phyloP scores from a whole-genome alignment of 202 grass and related monocot species.

The Cymbopogon flexuosus region DNA sequence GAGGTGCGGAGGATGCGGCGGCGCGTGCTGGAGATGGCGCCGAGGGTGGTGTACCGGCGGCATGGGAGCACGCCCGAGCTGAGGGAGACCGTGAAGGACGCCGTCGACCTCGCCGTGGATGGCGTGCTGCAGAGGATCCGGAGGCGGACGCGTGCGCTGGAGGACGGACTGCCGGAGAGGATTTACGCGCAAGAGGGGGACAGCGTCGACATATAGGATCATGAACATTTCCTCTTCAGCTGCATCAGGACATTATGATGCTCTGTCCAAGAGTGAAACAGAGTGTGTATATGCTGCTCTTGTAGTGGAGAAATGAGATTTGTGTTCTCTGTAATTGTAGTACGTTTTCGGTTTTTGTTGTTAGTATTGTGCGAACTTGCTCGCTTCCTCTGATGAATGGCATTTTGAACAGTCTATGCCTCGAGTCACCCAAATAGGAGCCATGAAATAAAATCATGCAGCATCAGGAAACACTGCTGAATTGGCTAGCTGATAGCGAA shows the following conservation, averaged over 20 bases:
- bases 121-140: not conserved
- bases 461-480: not conserved
- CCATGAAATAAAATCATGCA: not conserved
- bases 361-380: too few species aligned
- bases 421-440: not conserved
- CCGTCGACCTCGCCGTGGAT: not conserved
- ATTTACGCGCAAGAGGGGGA: not conserved
- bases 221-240: not conserved
- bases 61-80: not conserved
- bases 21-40: not conserved
- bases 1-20: not conserved
- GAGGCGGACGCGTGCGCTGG: not conserved
- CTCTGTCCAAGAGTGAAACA: not conserved
- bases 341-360: not conserved
- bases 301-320: not conserved
- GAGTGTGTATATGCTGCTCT: not conserved
- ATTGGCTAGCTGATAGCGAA: too few species aligned
- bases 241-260: too few species aligned
- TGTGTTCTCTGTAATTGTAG: not conserved
- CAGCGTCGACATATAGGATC: not conserved
- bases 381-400: not conserved
- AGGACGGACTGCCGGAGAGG: not conserved
- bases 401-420: not conserved
- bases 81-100: not conserved
- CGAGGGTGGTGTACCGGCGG: not conserved